A percentile compares a stretch with the other conserved stretches of the same genome.
Evolutionary conservation across 139 green algal genomes (phyloP).

Genomic region (Deuterostichococcus epilithicus): DNA sequence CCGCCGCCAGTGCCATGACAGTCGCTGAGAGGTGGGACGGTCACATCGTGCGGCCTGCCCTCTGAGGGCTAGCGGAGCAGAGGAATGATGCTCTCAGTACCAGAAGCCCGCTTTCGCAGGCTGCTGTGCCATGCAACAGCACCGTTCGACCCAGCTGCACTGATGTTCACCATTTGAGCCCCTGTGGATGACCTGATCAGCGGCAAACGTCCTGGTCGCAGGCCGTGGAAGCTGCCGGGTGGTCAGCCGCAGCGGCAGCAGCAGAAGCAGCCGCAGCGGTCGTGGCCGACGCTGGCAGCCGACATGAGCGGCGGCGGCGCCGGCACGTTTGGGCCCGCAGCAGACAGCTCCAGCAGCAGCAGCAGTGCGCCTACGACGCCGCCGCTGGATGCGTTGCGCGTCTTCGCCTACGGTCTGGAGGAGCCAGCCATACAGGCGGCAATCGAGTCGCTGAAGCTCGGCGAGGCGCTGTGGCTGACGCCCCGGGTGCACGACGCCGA

Average conservation of each 20-base stretch:
- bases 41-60: background rate
- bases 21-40: background rate
- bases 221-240: background rate
- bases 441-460: slow-evolving; percentile 4
- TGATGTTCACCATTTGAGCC: no score
- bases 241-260: background rate
- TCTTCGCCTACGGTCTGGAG: slow-evolving; percentile 17
- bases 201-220: background rate
- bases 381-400: slow-evolving; percentile 2
- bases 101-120: no score
- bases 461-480: slow-evolving; percentile 11
- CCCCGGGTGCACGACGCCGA: slow-evolving; percentile 34
- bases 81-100: no score
- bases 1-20: background rate
- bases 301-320: slow-evolving; percentile 32
- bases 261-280: background rate
- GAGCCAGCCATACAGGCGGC: background rate
- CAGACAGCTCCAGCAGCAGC: background rate
- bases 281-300: background rate
- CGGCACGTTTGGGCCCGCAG: background rate
- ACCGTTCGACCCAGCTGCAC: no score
- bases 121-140: no score
- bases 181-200: no score
- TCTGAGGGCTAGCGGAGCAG: no score
- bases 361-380: slow-evolving; percentile 1